phyloP scores from a whole-genome alignment of 2,329 filamentous ascomycete genomes.

The Hortaea sp. region DNA sequence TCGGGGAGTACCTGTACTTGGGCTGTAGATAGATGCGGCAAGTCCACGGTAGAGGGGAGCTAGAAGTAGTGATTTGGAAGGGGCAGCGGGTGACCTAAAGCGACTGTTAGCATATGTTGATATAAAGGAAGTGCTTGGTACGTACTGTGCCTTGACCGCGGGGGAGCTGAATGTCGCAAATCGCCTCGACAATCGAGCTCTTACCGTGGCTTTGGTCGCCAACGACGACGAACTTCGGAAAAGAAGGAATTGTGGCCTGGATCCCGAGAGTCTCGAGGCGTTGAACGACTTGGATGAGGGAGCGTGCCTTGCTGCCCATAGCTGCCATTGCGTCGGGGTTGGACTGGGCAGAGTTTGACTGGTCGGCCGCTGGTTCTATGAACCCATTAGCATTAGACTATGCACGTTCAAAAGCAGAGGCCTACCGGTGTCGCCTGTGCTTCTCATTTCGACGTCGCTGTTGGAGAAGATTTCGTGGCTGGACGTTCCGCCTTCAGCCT shows the following conservation, averaged over 20 bases:
- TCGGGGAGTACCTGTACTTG: constrained; percentile 51
- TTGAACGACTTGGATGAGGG: constrained; percentile 55
- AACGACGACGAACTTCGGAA: constrained; percentile 73
- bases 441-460: too few species aligned
- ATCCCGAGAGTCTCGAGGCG: constrained; percentile 64
- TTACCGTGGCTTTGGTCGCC: constrained; percentile 83
- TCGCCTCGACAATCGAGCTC: constrained; percentile 41
- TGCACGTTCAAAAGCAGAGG: too few species aligned
- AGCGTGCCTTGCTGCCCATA: constrained; percentile 54
- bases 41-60: constrained; percentile 45
- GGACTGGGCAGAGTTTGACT: too few species aligned
- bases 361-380: too few species aligned
- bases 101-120: too few species aligned
- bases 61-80: constrained; percentile 61
- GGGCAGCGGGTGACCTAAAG: constrained; percentile 52
- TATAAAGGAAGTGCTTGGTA: too few species aligned
- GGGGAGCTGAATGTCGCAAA: constrained; percentile 58
- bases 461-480: too few species aligned
- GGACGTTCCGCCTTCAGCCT: too few species aligned
- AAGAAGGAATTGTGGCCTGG: constrained; percentile 52
- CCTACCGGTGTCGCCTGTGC: too few species aligned
- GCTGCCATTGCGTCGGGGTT: constrained; percentile 28
- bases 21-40: constrained; percentile 47
- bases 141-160: constrained; percentile 58
- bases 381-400: too few species aligned